Base-by-base conservation (phyloP, 2,329 filamentous ascomycete species). In the Pseudogymnoascus sp. region DNA sequence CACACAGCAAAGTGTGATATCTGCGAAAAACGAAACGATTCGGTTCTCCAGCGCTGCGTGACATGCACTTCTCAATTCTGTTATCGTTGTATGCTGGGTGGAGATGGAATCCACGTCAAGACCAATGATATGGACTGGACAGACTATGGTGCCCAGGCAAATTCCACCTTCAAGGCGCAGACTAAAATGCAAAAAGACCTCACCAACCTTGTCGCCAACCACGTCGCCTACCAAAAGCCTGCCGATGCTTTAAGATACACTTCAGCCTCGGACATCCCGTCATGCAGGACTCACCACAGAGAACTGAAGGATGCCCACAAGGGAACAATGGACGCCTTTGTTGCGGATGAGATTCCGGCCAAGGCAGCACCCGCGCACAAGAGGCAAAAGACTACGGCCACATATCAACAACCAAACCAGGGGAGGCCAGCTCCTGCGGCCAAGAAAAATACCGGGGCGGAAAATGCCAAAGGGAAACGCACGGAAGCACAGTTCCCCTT, bases 1-100 rank as follows among this genome's bases (percentile, higher is more conserved):
- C 60, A 62, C 60, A 62, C 42, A 3, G 60, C 60, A 18, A 62
- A 62, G 18, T 62, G 60, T 33, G 60, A 62, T 16, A 47, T 44
- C 7, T 62, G 60, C n/a, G 35, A 50, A 23, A 50, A 44, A 25
- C 25, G 28, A 25, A 62, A 62, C 37, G 28, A 31, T 4, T 37
- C 25, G 2, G 60, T 62, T 44, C 21, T 62, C 23, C 60, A 62
- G 14, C 60, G 60, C 18, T 62, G 60, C 14, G 5, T 23, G 16
- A 53, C 31, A n/a, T 62, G 60, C 44, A 33, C 35, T 0, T 35
- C 28, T 5, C 60, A 62, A 23, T 31, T 50, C 23, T 62, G 60
- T 25, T 21, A 33, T 10, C 5, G 40, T 2, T 62, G 60, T 21
- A 50, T 44, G 42, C 12, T 11, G 18, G 25, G 7, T n/a, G 33